Conservation (phyloP, 169 alveolate species). For the Perkinsus olseni region DNA sequence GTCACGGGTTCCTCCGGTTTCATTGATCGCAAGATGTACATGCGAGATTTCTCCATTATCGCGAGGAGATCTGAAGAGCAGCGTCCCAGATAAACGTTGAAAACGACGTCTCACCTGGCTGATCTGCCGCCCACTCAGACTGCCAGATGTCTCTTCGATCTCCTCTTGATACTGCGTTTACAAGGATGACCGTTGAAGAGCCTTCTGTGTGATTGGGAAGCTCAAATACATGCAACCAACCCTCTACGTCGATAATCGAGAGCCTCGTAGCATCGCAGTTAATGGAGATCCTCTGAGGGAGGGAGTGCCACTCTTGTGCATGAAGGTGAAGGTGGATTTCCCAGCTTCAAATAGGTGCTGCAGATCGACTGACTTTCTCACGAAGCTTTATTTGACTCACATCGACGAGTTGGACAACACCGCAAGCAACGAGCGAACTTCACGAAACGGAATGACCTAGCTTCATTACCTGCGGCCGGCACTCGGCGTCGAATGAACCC, state of each 20-base stretch:
- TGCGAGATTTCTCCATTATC: constrained; percentile 66
- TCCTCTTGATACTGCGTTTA: neutral
- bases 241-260: constrained; percentile 51
- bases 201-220: neutral
- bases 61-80: constrained; percentile 44
- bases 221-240: constrained; percentile 40
- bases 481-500: constrained; percentile 29
- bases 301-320: too few species aligned
- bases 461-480: constrained; percentile 34
- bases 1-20: constrained; percentile 67
- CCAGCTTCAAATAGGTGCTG: too few species aligned
- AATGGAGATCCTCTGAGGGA: constrained; percentile 14
- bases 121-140: constrained; percentile 72
- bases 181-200: neutral
- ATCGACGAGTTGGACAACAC: too few species aligned
- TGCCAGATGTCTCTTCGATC: constrained; percentile 62
- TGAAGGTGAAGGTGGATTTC: too few species aligned
- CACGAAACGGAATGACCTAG: too few species aligned
- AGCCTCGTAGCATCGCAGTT: constrained; percentile 53
- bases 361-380: too few species aligned
- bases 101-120: too few species aligned
- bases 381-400: too few species aligned
- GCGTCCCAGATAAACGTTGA: too few species aligned
- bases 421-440: too few species aligned
- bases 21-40: constrained; percentile 57